Base-by-base conservation (phyloP, 2,329 filamentous ascomycete species). In the Penicillium sp. region DNA sequence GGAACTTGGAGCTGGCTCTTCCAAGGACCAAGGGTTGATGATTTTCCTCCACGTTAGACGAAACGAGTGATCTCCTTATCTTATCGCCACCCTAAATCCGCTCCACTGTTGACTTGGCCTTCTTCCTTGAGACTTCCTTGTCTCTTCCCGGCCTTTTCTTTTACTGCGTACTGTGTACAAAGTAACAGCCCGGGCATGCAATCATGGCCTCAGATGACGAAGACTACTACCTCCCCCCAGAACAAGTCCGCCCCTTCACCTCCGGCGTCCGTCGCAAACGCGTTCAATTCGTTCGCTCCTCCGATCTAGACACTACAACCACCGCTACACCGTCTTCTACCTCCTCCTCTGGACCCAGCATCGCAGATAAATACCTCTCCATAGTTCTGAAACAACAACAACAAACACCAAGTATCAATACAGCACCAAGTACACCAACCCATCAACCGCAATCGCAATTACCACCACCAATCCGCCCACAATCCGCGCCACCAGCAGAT, bases 241-340 rank as follows among this genome's bases (percentile, higher is more conserved):
- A 77, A 54, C 76, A 82, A 51, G 81, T 83, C 58, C 76, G 77
- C 11, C 77, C 79, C 49, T 86, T 84, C 55, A 80, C 80, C 36
- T 79, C 81, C 11, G 81, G 82, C n/a, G 76, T 86, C 44, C 81
- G 80, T 62, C 75, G 80, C 57, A 83, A 80, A 68, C 74, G 72
- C 44, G 77, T 86, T 36, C 72, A 75, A 5, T 86, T 86, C 62
- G 79, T 86, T 12, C 73, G 77, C 16, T 76, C 80, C 16, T 70
- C 72, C 49, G 52, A 74, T 51, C 47, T 62, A 36, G 59, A 58
- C 46, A 59, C 64, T 18, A 61, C 78, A 56, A 37, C 58, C 33
- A 38, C 56, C 46, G 50, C 57, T 49, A 50, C 66, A 13, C 63
- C 57, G 49, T 49, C 66, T 13, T 63, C 63, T 35, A 57, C 62